Conservation (phyloP, 805 yeast genomes). For the Cyberlindnera xylosilytica region DNA sequence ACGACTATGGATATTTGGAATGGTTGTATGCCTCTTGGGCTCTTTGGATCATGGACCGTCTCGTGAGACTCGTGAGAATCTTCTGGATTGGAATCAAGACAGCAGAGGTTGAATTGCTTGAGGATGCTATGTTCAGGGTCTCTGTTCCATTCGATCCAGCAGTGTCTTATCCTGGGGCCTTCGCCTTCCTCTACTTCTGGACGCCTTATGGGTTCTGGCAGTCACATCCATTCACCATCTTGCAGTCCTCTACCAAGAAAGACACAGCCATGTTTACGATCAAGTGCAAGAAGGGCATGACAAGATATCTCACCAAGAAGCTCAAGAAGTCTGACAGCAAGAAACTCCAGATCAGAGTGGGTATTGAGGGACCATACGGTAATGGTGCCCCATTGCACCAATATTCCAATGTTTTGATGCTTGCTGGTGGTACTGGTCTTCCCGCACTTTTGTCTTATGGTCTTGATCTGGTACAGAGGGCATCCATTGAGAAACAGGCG, state of each 20-base stretch:
- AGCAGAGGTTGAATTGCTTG: conserved; percentile 21
- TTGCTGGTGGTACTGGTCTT: conserved; percentile 54
- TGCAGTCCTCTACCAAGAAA: conserved; percentile 46
- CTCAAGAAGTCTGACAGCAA: conserved; percentile 28
- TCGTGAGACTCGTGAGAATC: conserved; percentile 41
- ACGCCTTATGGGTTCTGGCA: conserved; percentile 56
- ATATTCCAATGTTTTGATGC: conserved; percentile 36
- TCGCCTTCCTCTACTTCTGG: conserved; percentile 54
- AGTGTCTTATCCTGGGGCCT: conserved; percentile 50
- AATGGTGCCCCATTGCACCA: conserved; percentile 35
- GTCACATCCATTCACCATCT: conserved; percentile 68
- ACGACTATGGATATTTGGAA: conserved; percentile 48
- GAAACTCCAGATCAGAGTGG: conserved; percentile 33
- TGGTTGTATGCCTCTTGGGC: conserved; percentile 41
- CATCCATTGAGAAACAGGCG: conserved; percentile 27
- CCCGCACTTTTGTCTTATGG: conserved; percentile 49
- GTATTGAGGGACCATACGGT: conserved; percentile 67
- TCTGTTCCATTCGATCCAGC: conserved; percentile 36
- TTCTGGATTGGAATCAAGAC: conserved; percentile 20
- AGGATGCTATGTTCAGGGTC: conserved; percentile 48
- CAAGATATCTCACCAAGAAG: conserved; percentile 28
- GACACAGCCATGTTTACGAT: conserved; percentile 32
- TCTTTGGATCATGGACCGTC: conserved; percentile 38
- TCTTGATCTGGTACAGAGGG: conserved; percentile 25
- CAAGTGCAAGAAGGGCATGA: conserved; percentile 37